Conservation (phyloP, 73 alveolate genomes). For the Tetrahymena malaccensis region DNA sequence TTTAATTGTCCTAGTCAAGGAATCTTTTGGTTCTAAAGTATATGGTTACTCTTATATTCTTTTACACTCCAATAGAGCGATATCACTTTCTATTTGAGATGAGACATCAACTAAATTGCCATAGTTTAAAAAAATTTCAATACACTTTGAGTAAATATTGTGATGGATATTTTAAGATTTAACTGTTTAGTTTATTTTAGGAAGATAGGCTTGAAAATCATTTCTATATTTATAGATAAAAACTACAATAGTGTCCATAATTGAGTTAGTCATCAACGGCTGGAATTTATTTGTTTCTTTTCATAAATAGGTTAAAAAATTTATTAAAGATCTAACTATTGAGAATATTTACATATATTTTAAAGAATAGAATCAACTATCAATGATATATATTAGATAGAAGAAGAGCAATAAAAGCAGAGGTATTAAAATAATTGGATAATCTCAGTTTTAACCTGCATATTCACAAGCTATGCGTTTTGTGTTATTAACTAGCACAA, state of each 20-base stretch:
- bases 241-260: constrained; percentile 27
- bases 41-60: not conserved
- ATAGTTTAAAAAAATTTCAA: constrained; percentile 32
- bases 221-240: constrained; percentile 22
- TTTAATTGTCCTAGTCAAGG: constrained; percentile 14
- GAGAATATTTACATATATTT: not conserved
- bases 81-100: constrained; percentile 21
- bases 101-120: constrained; percentile 31
- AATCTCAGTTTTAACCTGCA: constrained; percentile 26
- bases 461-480: not conserved
- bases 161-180: constrained; percentile 24
- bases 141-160: constrained; percentile 8
- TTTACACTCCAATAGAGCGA: not conserved
- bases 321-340: not conserved
- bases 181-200: constrained; percentile 13
- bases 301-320: not conserved
- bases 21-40: constrained; percentile 26
- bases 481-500: constrained; percentile 9
- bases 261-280: not conserved
- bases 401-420: constrained; percentile 20
- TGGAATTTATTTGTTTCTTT: not conserved
- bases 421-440: constrained; percentile 3
- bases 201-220: constrained; percentile 15
- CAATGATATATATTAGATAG: constrained; percentile 15
- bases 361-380: constrained; percentile 21